These are phyloP conservation scores for Hericium alpestre DNA, from an alignment of 768 basidiomycete genomes.

Conservation along the genomic window DNA sequence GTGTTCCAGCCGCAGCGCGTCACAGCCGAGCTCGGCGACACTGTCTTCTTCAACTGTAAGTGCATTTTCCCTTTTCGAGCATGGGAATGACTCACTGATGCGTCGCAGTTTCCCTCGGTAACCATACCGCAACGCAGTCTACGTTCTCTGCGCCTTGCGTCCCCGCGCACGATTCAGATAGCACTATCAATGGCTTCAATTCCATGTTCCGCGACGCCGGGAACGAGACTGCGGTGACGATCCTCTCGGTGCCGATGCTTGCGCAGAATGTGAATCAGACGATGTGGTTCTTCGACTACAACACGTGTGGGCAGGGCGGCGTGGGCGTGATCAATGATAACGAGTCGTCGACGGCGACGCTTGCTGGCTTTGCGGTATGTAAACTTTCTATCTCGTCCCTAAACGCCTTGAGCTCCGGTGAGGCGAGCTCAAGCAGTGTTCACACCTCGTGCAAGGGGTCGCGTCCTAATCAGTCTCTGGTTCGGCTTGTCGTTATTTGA, in stretches of 20 bases:
- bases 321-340: constrained; percentile 55
- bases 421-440: not conserved
- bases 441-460: not conserved
- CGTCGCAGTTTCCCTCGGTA: constrained; percentile 28
- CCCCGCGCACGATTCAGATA: constrained; percentile 35
- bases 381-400: not conserved
- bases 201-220: constrained; percentile 39
- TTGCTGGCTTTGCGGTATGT: constrained; percentile 35
- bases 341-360: constrained; percentile 25
- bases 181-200: constrained; percentile 48
- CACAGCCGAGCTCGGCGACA: constrained; percentile 35
- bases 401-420: not conserved
- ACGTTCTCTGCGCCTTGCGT: constrained; percentile 45
- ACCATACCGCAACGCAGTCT: constrained; percentile 37
- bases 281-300: constrained; percentile 52
- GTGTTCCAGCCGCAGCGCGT: constrained; percentile 38
- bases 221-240: constrained; percentile 37
- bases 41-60: constrained; percentile 48
- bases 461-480: not conserved
- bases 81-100: constrained; percentile 33
- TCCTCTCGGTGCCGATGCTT: constrained; percentile 33
- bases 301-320: constrained; percentile 44
- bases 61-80: not conserved
- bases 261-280: constrained; percentile 31
- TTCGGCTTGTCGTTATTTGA: not conserved